Base-by-base conservation (phyloP, 345 rosid species). In the Durio zibethinus region DNA sequence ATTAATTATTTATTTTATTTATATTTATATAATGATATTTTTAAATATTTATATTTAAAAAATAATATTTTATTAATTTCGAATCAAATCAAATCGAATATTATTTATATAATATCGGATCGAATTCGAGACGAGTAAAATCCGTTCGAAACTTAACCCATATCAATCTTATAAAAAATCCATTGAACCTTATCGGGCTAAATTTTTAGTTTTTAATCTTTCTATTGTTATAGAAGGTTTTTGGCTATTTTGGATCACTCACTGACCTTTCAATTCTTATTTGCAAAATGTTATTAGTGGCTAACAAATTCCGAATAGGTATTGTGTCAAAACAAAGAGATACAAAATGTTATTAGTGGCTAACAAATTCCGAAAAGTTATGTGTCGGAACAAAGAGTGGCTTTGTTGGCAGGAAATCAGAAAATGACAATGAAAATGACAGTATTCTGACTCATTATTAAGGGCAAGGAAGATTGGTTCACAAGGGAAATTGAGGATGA, bases 181-280 rank as follows among this genome's bases (percentile, higher is more conserved):
- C n/a, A n/a, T n/a, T n/a, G n/a, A n/a, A n/a, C n/a, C n/a, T n/a
- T 64, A 36, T 20, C 18, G 25, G 7, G 15, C 7, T n/a, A 64
- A 38, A 63, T 2, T 33, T 64, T 64, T 18, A 1, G 2, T 35
- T 29, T 11, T 14, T 27, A 2, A 9, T 4, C 3, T 25, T 23
- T 59, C 6, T 10, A 0, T 25, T 3, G 31, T 4, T 59, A 59
- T 27, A 11, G 35, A 11, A 59, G 35, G 18, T 27, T 14, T 60
- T 60, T 60, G 42, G n/a, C 40, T n/a, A 69, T 45, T 69, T 69
- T 27, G 56, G 73, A 14, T 25, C 73, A 69, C 38, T 27, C 56
- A 69, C 73, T 45, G 1, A 69, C 23, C 57, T 45, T 69, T 69
- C 73, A 50, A 47, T 2, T 21, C 20, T 25, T 69, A 52, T 27